Base-by-base conservation (phyloP, 805 yeast genomes). In the Nematodospora valgi region DNA sequence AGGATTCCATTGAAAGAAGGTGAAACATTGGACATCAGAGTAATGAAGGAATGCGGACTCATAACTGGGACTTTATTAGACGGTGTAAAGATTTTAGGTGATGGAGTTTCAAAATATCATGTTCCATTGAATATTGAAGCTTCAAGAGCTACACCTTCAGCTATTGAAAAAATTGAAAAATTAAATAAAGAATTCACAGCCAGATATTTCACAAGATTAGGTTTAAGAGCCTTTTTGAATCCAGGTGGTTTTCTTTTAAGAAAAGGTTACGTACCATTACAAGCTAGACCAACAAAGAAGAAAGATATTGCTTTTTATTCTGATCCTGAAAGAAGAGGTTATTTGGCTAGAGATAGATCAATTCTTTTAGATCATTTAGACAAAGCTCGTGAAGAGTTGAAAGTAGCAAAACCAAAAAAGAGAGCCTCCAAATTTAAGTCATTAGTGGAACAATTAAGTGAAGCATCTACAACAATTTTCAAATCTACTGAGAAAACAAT, bases 31-130 rank as follows among this genome's bases (percentile, higher is more conserved):
- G 78, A 83, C 13, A 86, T 91, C 76, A 72, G 75, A 48, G 77
- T 74, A 47, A 83, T 91, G 86, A 81, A 73, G 51, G 77, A 83
- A 31, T 58, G 76, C 29, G 91, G 97, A 0, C 61, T 86, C 22
- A 66, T 88, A 12, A 71, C 82, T 2, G 93, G 95, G 7, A 61
- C 78, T 3, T 61, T 83, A 58, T 75, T 70, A 43, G 82, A 82
- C 47, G 98, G 98, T 24, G 86, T 91, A 33, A 83, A 86, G 55
- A 63, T 93, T 15, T 69, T 91, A 39, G 94, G 84, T 4, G 74
- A 76, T 27, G 91, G 86, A 11, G 67, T 54, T 35, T 56, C 43
- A 54, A 62, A 49, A 43, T 76, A 61, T 55, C 66, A 51, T n/a
- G 64, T 78, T 14, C 84, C 89, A 23, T 62, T 89, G 38, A 74